Conservation (phyloP, 305 asterid species). For the Solanum hybrid region DNA sequence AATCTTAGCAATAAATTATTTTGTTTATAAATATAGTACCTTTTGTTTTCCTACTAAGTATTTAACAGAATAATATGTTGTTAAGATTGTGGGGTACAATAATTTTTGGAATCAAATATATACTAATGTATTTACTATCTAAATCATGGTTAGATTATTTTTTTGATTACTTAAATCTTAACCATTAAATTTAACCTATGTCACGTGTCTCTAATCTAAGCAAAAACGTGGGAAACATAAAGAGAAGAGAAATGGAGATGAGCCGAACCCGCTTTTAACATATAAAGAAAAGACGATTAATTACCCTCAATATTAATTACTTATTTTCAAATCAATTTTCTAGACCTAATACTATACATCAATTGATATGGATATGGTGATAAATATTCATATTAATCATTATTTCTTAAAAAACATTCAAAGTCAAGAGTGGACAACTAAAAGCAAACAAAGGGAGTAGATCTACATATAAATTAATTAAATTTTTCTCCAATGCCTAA, state of each 20-base stretch:
- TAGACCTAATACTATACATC: too few species aligned
- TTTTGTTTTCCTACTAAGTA: not conserved
- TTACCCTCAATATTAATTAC: too few species aligned
- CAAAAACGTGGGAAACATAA: not conserved
- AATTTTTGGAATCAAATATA: not conserved
- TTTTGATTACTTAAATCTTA: not conserved
- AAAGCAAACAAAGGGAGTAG: not conserved
- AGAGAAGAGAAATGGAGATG: not conserved
- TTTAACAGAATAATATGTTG: not conserved
- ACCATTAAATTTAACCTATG: not conserved
- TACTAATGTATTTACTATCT: not conserved
- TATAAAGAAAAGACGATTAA: not conserved
- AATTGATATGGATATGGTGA: not conserved
- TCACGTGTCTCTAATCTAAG: not conserved
- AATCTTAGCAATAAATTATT: not conserved
- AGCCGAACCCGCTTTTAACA: not conserved
- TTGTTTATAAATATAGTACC: not conserved
- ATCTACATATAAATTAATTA: not conserved
- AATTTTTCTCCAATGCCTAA: not conserved
- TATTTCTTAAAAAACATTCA: not conserved
- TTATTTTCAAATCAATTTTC: too few species aligned
- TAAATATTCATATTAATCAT: not conserved
- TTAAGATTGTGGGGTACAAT: not conserved
- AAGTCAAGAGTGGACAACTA: not conserved
- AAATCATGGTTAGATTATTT: not conserved